Evolutionary conservation across 257 asterid genomes (phyloP).

Genomic region (Lycium ferocissimum): DNA sequence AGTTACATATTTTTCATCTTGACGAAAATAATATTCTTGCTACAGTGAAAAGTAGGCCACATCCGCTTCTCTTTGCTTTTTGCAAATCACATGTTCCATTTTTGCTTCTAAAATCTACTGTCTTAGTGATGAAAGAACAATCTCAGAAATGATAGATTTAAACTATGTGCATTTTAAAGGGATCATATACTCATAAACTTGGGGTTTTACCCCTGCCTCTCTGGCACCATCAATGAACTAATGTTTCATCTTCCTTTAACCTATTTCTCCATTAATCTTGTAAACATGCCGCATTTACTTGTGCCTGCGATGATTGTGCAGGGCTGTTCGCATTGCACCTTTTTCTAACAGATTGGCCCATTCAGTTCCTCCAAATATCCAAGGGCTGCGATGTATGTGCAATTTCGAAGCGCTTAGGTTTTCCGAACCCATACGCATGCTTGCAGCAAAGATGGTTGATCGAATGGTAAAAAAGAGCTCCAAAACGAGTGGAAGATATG

Average conservation of each 20-base stretch:
- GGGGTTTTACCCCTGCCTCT: slow-evolving; percentile 1
- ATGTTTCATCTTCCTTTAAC: not conserved
- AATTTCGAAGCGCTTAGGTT: slow-evolving; percentile 97
- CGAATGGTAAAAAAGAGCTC: slow-evolving; percentile 85
- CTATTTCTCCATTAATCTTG: not conserved
- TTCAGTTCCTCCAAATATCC: slow-evolving; percentile 81
- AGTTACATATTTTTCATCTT: not conserved
- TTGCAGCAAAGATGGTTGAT: slow-evolving; percentile 97
- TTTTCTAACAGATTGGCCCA: slow-evolving; percentile 98
- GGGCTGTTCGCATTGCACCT: slow-evolving; percentile 99
- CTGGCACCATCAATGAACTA: slow-evolving; percentile 18
- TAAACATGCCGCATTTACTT: slow-evolving; percentile 11
- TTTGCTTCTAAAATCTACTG: not conserved
- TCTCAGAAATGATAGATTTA: not conserved
- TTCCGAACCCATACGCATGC: slow-evolving; percentile 91
- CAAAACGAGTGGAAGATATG: slow-evolving; percentile 76
- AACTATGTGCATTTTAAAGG: not conserved
- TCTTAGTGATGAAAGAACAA: not conserved
- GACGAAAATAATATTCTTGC: slow-evolving; percentile 4
- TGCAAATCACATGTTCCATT: not conserved
- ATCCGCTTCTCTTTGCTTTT: not conserved
- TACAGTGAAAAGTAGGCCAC: slow-evolving; percentile 1
- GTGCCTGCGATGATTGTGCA: slow-evolving; percentile 46
- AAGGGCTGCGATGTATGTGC: slow-evolving; percentile 92
- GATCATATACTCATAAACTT: not conserved